Conservation (phyloP, 192 early-diverging fungal species). For the Coemansia sp. region DNA sequence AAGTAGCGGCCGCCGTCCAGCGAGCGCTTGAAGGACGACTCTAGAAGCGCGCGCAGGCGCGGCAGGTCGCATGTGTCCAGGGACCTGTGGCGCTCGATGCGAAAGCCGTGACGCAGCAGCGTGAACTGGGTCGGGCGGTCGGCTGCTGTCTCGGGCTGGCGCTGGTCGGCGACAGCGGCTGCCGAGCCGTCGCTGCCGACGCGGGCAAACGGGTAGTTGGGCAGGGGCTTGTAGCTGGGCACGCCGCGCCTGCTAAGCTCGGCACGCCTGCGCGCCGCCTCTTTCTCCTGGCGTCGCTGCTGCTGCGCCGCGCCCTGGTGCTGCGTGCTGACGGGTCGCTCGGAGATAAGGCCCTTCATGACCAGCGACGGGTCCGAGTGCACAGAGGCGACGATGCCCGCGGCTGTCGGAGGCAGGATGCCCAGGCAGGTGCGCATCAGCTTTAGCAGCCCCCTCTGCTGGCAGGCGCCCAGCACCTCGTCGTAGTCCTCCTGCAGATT, state of each 20-base stretch:
- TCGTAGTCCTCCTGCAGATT: slow-evolving; percentile 79
- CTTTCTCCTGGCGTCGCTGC: neutral
- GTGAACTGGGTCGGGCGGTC: slow-evolving; percentile 57
- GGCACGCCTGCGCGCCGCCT: slow-evolving; percentile 15
- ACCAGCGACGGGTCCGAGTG: slow-evolving; percentile 42
- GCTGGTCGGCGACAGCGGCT: neutral
- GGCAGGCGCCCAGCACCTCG: slow-evolving; percentile 48
- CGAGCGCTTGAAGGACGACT: slow-evolving; percentile 69
- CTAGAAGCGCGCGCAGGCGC: slow-evolving; percentile 61
- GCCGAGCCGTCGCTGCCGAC: slow-evolving; percentile 1
- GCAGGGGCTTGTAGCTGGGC: slow-evolving; percentile 36
- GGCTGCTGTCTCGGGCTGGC: slow-evolving; percentile 16
- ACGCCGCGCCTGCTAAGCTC: slow-evolving; percentile 19
- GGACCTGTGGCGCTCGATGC: slow-evolving; percentile 57
- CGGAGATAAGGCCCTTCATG: slow-evolving; percentile 52
- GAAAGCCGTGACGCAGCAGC: slow-evolving; percentile 74
- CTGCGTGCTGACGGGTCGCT: slow-evolving; percentile 31
- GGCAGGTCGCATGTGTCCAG: slow-evolving; percentile 51
- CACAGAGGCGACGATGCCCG: slow-evolving; percentile 74
- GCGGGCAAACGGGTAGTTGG: slow-evolving; percentile 34
- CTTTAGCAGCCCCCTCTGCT: slow-evolving; percentile 53
- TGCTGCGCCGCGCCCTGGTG: slow-evolving; percentile 19
- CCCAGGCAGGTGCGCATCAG: slow-evolving; percentile 67
- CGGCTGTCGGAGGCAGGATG: slow-evolving; percentile 64
- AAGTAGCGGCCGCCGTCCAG: slow-evolving; percentile 59